A percentile compares a stretch with the other conserved stretches of the same genome.
These are phyloP conservation scores for Spongospora subterranea DNA, from an alignment of 208 protist species.

Conservation along the genomic window DNA sequence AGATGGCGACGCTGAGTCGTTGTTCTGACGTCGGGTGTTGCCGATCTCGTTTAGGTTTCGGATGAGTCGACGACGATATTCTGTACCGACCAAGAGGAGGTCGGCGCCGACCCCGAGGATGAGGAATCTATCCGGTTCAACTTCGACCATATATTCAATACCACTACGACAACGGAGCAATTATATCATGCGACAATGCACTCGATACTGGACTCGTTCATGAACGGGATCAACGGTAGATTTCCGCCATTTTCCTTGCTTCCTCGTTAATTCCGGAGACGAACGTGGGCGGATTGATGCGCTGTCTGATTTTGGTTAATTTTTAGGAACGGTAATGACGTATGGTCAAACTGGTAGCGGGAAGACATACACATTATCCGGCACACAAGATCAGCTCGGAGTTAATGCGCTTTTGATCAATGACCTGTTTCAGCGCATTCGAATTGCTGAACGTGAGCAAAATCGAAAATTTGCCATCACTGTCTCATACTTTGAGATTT, in stretches of 20 bases:
- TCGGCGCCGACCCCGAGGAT: background rate
- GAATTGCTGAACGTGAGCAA: too few relatives aligned
- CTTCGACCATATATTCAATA: conserved; percentile 41
- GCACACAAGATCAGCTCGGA: background rate
- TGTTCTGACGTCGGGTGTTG: too few relatives aligned
- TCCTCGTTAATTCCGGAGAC: background rate
- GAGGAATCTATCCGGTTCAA: background rate
- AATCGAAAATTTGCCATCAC: background rate
- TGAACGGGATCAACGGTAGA: conserved; percentile 1
- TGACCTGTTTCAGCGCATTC: background rate
- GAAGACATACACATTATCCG: conserved; percentile 43
- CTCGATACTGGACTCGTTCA: conserved; percentile 5
- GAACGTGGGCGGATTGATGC: background rate
- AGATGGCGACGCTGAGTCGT: too few relatives aligned
- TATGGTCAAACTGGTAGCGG: conserved; percentile 51
- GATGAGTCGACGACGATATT: background rate
- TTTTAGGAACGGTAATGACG: conserved; percentile 12
- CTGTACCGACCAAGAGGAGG: background rate
- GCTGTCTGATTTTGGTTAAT: background rate
- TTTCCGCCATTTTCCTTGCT: background rate
- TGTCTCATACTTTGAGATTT: conserved; percentile 51
- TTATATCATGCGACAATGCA: background rate
- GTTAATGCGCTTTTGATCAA: background rate
- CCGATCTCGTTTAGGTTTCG: too few relatives aligned
- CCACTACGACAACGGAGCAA: background rate